Evolutionary conservation across 2,329 filamentous ascomycete genomes (phyloP), one percentile per base, ranked within the genome.

Genomic region (Alternaria postmessia): DNA sequence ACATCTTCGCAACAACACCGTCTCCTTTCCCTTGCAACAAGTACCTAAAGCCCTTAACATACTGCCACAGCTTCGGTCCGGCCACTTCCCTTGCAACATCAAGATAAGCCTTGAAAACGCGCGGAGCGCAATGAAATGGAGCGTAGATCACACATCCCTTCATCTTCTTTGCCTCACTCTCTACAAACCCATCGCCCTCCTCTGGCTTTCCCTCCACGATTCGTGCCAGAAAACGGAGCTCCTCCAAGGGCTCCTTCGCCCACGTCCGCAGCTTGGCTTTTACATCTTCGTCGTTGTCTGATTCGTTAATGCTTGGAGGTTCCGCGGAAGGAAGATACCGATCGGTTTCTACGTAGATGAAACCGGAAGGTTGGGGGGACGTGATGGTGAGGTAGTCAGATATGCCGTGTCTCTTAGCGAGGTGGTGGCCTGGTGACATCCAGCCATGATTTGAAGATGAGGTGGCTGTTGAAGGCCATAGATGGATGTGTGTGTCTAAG

Each of bases 401-500:
- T 49, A 91, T 72, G 1, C 89, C 89, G 76, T 89, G 87, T 66
- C 89, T 87, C 51, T 84, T 84, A 51, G 86, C 83, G 51, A 96
- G 83, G 5, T 87, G 83, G 57, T 74, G 66, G 18, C 61, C 55
- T 5, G 87, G 80, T 4, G 78, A 84, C 80, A 87, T 87, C 93
- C 93, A 97, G 59, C 86, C 81, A 64, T 96, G 86, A 39, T 86
- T 85, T 55, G 84, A 74, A 53, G 91, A 75, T 70, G 94, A 78
- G 2, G 76, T 75, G 47, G 81, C 91, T 54, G 86, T 85, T 46
- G 82, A 79, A 44, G 92, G 91, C 83, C 88, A 97, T 73, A 97
- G 88, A 81, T 97, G 94, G 79, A 97, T 90, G 83, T 97, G 94
- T 39, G 92, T 90, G 82, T 97, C 94, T 78, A 97, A 88, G 74